Base-by-base conservation (phyloP, 2,329 filamentous ascomycete genomes). In the Clonostachys solani region DNA sequence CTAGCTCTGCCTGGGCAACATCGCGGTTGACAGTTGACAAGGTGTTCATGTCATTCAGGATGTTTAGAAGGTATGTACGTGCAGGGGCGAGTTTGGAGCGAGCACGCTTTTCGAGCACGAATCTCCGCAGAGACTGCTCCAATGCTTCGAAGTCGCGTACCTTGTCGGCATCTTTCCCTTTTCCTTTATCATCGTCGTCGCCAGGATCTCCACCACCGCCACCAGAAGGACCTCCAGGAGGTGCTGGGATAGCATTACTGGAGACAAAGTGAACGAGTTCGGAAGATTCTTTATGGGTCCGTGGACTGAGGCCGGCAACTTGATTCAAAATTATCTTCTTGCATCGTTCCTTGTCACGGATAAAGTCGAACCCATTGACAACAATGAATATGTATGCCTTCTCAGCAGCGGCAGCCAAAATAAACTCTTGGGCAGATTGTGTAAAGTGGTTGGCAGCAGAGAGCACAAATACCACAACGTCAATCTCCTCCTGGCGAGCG, bases 321-420 rank as follows among this genome's bases (percentile, higher is more conserved):
- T 97, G 92, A 57, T 96, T 91, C 49, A 99, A 66, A 44, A 99
- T 94, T 81, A 90, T 88, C 61, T 94, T 90, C 64, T 96, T 82
- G 64, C 92, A 97, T 49, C 92, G 80, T 50, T 89, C 78, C 72
- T 96, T 94, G 66, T 97, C 92, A 53, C 87, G 80, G 58, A 99
- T 97, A 51, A 87, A 87, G 67, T 99, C 94, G 59, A 91, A 99
- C 16, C 92, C 92, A 63, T 99, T 99, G 55, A 99, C 94, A 13
- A 99, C 94, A 66, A 99, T 95, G 66, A 99, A 99, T 52, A 99
- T 92, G 62, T 99, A 99, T 0, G 94, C 92, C 69, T 99, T 99
- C 62, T 99, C 94, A 38, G 92, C 84, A 1, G 94, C 94, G 2
- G 94, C 94, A 44, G 92, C 92, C 75, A 89, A 88, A 52, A 99